Percentiles rank a stretch among this genome's conserved stretches.
Evolutionary conservation across 202 grass and related monocot species (phyloP).

Genomic region (Zoysia matrella): DNA sequence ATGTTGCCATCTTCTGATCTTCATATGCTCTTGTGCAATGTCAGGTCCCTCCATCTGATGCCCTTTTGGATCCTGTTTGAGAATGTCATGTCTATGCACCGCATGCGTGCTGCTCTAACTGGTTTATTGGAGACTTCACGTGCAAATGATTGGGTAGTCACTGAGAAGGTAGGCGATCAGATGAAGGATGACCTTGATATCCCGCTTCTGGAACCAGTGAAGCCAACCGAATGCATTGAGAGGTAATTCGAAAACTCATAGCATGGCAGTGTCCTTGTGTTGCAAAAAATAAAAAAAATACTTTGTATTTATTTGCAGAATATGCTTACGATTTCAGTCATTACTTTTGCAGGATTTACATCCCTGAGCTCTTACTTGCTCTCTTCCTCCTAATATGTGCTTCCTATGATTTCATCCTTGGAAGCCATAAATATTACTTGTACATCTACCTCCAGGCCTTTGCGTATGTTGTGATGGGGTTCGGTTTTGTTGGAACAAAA

Average conservation of each 20-base stretch:
- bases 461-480: constrained; percentile 70
- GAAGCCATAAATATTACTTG: constrained; percentile 61
- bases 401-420: constrained; percentile 50
- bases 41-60: constrained; percentile 83
- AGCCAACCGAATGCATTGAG: constrained; percentile 50
- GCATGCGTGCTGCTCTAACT: constrained; percentile 66
- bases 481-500: constrained; percentile 75
- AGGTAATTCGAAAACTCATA: constrained; percentile 34
- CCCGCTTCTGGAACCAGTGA: constrained; percentile 51
- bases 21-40: constrained; percentile 15
- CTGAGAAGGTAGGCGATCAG: constrained; percentile 73
- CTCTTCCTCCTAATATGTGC: constrained; percentile 66
- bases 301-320: constrained; percentile 21
- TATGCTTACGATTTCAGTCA: constrained; percentile 12
- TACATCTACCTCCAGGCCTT: constrained; percentile 84
- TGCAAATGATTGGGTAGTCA: constrained; percentile 92
- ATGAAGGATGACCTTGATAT: constrained; percentile 46
- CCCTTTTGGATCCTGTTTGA: constrained; percentile 87
- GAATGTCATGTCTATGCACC: constrained; percentile 91
- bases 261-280: constrained; percentile 8
- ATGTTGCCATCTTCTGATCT: constrained; percentile 9
- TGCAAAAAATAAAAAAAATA: constrained; percentile 3
- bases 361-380: constrained; percentile 67
- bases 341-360: constrained; percentile 62
- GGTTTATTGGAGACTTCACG: constrained; percentile 62